Conservation (phyloP, 208 protist genomes). For the Trypanosoma lewisi region DNA sequence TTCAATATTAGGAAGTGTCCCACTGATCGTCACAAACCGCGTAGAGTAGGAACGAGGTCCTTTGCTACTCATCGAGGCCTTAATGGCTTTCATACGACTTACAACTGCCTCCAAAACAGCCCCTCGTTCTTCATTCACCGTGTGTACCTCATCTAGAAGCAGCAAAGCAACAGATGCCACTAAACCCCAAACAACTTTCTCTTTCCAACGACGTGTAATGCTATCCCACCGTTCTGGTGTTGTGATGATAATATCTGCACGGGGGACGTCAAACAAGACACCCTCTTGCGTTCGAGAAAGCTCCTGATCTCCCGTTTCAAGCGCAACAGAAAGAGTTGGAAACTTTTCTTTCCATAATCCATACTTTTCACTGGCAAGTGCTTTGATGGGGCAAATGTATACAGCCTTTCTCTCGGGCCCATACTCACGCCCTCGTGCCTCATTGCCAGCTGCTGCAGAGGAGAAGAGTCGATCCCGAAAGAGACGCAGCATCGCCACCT, state of each 20-base stretch:
- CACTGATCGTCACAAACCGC: constrained; percentile 88
- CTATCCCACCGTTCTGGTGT: constrained; percentile 94
- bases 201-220: constrained; percentile 90
- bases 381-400: constrained; percentile 92
- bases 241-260: constrained; percentile 86
- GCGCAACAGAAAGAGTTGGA: constrained; percentile 56
- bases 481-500: constrained; percentile 86
- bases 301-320: constrained; percentile 97
- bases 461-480: constrained; percentile 54
- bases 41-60: constrained; percentile 14
- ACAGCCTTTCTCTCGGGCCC: constrained; percentile 57
- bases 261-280: constrained; percentile 35
- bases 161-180: constrained; percentile 79
- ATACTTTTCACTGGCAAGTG: constrained; percentile 87
- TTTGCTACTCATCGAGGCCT: constrained; percentile 17
- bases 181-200: constrained; percentile 63
- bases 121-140: constrained; percentile 89
- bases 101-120: constrained; percentile 92
- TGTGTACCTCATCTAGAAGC: constrained; percentile 93
- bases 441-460: background rate
- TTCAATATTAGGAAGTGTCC: constrained; percentile 90
- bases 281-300: constrained; percentile 36
- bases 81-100: constrained; percentile 87
- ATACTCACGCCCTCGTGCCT: background rate
- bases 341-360: constrained; percentile 76